phyloP scores from a whole-genome alignment of 305 asterid species.

The Fraxinus paxiana region DNA sequence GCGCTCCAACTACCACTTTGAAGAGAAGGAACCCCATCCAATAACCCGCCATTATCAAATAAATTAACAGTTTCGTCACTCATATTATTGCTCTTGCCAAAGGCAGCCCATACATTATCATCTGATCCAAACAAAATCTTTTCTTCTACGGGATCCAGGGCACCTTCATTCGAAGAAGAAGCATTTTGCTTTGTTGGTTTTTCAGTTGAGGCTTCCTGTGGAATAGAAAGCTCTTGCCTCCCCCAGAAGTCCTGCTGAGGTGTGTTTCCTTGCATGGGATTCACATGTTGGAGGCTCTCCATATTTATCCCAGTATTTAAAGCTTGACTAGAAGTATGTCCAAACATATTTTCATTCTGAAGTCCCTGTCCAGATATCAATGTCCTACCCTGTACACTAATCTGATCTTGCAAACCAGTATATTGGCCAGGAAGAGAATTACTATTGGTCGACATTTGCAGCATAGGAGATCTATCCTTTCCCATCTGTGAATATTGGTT shows the following conservation, averaged over 20 bases:
- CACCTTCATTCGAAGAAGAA: conserved; percentile 50
- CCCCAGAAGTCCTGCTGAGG: conserved; percentile 35
- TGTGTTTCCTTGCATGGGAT: conserved; percentile 42
- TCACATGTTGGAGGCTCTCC: conserved; percentile 46
- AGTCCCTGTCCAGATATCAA: conserved; percentile 44
- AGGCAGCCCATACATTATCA: conserved; percentile 74
- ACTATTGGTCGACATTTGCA: conserved; percentile 44
- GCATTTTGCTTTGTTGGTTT: conserved; percentile 31
- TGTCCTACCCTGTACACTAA: conserved; percentile 39
- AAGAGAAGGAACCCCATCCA: conserved; percentile 51
- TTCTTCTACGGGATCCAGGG: conserved; percentile 83
- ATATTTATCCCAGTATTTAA: conserved; percentile 32
- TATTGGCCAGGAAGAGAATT: conserved; percentile 49
- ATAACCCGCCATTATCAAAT: conserved; percentile 41
- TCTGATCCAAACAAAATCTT: conserved; percentile 85
- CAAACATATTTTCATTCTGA: conserved; percentile 47
- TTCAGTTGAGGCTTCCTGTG: conserved; percentile 38
- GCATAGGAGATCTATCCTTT: conserved; percentile 43
- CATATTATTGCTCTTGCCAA: conserved; percentile 49
- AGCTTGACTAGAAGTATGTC: conserved; percentile 41
- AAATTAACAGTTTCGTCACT: conserved; percentile 52
- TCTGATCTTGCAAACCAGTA: conserved; percentile 38
- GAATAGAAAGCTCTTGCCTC: conserved; percentile 44
- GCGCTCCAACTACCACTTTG: conserved; percentile 93
- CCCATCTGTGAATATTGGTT: conserved; percentile 53